Evolutionary conservation across 2,329 filamentous ascomycete genomes (phyloP), one percentile per base, ranked within the genome.

Genomic region (Ceratocystiopsis sp.): DNA sequence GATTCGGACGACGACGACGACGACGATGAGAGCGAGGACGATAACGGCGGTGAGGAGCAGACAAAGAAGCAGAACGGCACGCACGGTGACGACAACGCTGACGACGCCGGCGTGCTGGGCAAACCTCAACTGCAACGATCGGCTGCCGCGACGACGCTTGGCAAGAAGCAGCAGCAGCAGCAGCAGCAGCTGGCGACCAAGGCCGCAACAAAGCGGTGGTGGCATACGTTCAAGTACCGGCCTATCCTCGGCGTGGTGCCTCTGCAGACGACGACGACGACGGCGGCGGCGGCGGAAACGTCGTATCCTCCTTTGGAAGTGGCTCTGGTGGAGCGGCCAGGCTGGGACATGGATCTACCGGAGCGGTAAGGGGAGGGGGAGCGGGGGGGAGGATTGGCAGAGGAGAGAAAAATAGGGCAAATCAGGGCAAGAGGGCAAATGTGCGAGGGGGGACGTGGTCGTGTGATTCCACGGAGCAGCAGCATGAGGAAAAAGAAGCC

Each of bases 221-320:
- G 86, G 84, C 75, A 79, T 57, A 93, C 87, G 6, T 86, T 82
- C 68, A 93, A 93, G 61, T 98, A 96, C 61, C 73, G 87, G 46
- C 84, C 87, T n/a, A 86, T 98, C 52, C 67, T 98, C 48, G 91
- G 87, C 43, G 62, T 78, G 35, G 69, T 75, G 34, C 64, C 66
- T 37, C 59, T 70, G 41, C 33, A 38, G 38, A 51, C 35, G 46
- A 44, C 25, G 45, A 32, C 18, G 39, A 44, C 11, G 44, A 46
- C 13, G 42, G 46, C 33, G 5, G 5, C 32, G 32, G 5, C 32
- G 32, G 10, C 32, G 32, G 29, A 7, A 32, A 3, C 11, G 42
- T 25, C 38, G 17, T 48, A 51, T 18, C 52, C 50, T 59, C 52
- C 59, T 12, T 61, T 82, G 5, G 91, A 98, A 61, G 82, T 95